Conservation (phyloP, 140 eudicot genomes). For the Anethum foeniculum region DNA sequence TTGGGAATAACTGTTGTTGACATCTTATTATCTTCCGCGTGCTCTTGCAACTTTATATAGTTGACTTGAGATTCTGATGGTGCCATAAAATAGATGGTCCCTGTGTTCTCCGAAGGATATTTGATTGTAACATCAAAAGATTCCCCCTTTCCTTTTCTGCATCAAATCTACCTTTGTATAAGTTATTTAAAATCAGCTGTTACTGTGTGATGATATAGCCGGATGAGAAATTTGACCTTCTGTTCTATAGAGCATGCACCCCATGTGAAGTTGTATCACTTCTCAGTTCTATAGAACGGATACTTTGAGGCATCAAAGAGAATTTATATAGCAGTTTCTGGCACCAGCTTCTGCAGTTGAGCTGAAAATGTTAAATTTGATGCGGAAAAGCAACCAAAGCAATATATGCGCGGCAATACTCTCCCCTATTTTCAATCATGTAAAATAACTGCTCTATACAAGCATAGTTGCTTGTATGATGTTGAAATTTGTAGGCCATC, state of each 20-base stretch:
- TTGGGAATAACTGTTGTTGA: neutral
- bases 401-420: neutral
- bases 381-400: neutral
- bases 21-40: neutral
- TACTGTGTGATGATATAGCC: neutral
- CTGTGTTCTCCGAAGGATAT: neutral
- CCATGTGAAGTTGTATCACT: neutral
- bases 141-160: neutral
- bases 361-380: neutral
- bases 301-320: neutral
- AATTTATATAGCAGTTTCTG: neutral
- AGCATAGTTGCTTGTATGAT: neutral
- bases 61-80: neutral
- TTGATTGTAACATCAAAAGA: neutral
- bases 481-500: neutral
- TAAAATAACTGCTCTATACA: neutral
- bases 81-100: neutral
- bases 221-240: conserved; percentile 2
- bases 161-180: neutral
- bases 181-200: neutral
- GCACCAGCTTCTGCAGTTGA: neutral
- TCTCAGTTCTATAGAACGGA: neutral
- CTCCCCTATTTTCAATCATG: neutral
- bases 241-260: neutral
- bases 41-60: neutral